Conservation (phyloP, 176 grass and related monocot genomes). For the Musa acuminata region DNA sequence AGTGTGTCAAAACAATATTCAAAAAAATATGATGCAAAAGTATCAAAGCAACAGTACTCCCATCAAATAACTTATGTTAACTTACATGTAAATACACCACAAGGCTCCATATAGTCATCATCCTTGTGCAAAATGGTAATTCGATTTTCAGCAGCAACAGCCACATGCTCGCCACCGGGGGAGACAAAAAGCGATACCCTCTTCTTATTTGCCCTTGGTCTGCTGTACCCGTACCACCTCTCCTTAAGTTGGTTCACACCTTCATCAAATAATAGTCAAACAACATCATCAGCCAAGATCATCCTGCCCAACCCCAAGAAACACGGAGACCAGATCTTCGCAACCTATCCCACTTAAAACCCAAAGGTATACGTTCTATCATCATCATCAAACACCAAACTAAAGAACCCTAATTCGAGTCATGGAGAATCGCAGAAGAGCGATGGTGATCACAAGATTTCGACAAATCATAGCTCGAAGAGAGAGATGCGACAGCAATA, state of each 20-base stretch:
- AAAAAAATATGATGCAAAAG: not conserved
- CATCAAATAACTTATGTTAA: not conserved
- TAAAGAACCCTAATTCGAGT: not conserved
- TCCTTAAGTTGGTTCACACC: conserved; percentile 62
- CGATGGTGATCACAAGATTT: not conserved
- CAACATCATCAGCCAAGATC: not conserved
- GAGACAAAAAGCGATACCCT: conserved; percentile 43
- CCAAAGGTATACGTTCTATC: too few relatives aligned
- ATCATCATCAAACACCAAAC: too few relatives aligned
- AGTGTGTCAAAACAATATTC: not conserved
- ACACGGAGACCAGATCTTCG: not conserved
- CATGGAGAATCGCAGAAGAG: not conserved
- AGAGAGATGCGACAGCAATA: too few relatives aligned
- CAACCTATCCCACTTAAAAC: not conserved
- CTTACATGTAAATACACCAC: conserved; percentile 55
- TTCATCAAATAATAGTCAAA: conserved; percentile 13
- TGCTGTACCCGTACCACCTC: conserved; percentile 41
- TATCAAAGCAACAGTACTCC: not conserved
- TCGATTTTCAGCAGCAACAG: conserved; percentile 39
- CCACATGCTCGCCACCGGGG: conserved; percentile 41
- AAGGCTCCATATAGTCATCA: conserved; percentile 53
- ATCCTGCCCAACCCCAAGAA: not conserved
- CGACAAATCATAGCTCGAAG: conserved; percentile 27
- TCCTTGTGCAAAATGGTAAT: conserved; percentile 55
- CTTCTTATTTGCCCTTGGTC: conserved; percentile 25